A percentile compares a stretch with the other conserved stretches of the same genome.
Evolutionary conservation across 305 asterid species (phyloP).

Genomic region (Fraxinus dipetala): DNA sequence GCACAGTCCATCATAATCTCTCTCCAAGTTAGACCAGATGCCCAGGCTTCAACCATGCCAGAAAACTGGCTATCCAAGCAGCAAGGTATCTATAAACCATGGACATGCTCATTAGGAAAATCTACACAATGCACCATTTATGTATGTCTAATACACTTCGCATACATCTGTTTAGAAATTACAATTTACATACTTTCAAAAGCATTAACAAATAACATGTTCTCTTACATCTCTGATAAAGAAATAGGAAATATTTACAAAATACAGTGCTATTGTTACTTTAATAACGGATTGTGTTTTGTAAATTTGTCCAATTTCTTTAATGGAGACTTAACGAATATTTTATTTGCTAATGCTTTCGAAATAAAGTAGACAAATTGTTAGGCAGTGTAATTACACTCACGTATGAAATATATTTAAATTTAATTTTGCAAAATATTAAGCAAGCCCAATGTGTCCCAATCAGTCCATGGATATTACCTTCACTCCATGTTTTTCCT

Average conservation of each 20-base stretch:
- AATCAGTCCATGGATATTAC: conserved; percentile 33
- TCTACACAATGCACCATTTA: background rate
- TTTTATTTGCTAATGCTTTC: background rate
- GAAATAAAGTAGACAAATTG: background rate
- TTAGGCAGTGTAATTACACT: background rate
- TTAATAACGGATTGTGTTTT: background rate
- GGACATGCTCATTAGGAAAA: conserved; percentile 3
- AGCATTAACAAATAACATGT: background rate
- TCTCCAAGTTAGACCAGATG: conserved; percentile 97
- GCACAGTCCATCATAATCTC: conserved; percentile 99
- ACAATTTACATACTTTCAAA: background rate
- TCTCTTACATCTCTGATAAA: background rate
- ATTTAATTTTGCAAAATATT: background rate
- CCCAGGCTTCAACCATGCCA: conserved; percentile 99
- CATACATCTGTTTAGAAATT: background rate
- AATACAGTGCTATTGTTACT: background rate
- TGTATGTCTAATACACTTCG: background rate
- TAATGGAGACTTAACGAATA: background rate
- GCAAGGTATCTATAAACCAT: conserved; percentile 65
- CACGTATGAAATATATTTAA: background rate
- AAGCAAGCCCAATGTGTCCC: background rate
- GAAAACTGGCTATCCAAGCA: conserved; percentile 87
- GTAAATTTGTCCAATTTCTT: background rate
- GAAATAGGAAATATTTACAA: background rate
- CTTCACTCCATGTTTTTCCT: conserved; percentile 87